Evolutionary conservation across 345 rosid genomes (phyloP).

Genomic region (Eucalyptus grandis): DNA sequence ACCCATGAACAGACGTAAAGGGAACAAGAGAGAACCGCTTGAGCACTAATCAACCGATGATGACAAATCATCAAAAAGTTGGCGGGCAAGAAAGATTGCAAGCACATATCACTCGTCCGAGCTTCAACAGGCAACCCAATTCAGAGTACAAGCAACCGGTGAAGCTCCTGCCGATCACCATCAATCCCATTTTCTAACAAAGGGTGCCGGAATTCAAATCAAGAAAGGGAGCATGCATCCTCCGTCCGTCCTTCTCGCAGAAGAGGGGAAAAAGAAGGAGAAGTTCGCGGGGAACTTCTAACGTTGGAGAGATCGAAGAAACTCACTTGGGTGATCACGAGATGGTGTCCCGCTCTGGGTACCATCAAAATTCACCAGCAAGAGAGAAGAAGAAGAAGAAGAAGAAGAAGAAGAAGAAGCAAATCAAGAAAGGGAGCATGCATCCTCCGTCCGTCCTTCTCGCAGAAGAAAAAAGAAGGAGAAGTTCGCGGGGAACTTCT

Average conservation of each 20-base stretch:
- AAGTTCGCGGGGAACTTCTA: background rate
- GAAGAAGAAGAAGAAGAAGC: too few species aligned
- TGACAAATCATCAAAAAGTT: background rate
- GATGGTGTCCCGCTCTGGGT: background rate
- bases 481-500: background rate
- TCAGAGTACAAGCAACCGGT: background rate
- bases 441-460: background rate
- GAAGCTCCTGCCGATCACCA: background rate
- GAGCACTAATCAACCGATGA: background rate
- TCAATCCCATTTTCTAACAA: background rate
- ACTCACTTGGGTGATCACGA: background rate
- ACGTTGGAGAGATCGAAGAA: background rate
- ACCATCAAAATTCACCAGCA: too few species aligned
- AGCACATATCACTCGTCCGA: background rate
- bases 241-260: background rate
- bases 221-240: background rate
- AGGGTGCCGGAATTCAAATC: background rate
- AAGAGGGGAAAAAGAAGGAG: background rate
- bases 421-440: background rate
- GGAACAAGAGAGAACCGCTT: background rate
- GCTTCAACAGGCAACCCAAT: background rate
- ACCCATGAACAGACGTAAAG: background rate
- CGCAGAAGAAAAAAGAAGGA: background rate
- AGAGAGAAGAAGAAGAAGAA: too few species aligned
- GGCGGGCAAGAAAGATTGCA: background rate